Conservation (phyloP, 805 yeast genomes). For the Teunomyces atbi region DNA sequence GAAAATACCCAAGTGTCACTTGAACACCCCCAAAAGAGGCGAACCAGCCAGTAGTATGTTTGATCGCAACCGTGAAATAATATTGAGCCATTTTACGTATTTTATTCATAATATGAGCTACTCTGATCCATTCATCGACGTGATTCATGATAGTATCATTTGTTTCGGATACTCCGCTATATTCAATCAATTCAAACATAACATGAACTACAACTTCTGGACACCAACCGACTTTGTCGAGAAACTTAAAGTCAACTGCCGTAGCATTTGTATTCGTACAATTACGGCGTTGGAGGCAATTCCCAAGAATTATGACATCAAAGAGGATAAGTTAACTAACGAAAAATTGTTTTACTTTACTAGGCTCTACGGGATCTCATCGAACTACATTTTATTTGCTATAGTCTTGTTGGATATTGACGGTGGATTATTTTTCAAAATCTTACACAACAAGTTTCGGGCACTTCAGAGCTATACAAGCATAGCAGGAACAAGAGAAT, state of each 20-base stretch:
- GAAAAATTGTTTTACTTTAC: background rate
- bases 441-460: background rate
- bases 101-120: conserved; percentile 2
- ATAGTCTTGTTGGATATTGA: background rate
- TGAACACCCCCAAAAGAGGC: background rate
- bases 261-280: background rate
- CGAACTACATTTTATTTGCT: background rate
- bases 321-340: background rate
- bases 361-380: background rate
- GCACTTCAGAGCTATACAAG: background rate
- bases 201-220: background rate
- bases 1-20: background rate
- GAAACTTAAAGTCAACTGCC: background rate
- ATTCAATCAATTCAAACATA: conserved; percentile 11
- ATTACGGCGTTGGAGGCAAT: background rate
- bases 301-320: background rate
- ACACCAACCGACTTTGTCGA: background rate
- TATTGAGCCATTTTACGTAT: conserved; percentile 11
- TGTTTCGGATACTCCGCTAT: conserved; percentile 17
- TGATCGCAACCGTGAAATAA: background rate
- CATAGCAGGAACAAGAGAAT: background rate
- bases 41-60: background rate
- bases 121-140: background rate
- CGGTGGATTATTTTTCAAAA: background rate
- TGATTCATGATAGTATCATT: conserved; percentile 13